Conservation (phyloP, 1,139 yeast genomes). For the Yamadazyma aaseri region DNA sequence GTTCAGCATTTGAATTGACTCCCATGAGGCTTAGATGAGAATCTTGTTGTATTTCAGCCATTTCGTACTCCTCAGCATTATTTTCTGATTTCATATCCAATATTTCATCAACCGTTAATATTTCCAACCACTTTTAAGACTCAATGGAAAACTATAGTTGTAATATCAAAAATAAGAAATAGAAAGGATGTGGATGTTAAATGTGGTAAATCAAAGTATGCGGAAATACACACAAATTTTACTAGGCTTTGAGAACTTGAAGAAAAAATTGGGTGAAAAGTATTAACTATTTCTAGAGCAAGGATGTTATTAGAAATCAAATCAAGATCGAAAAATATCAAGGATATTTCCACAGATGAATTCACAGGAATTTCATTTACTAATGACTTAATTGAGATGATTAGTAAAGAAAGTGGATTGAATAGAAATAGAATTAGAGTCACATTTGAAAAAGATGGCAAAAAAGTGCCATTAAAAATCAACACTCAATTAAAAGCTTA, state of each 20-base stretch:
- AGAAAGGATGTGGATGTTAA: no score
- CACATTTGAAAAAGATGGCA: conserved; percentile 30
- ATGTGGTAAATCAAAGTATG: no score
- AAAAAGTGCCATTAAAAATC: conserved; percentile 33
- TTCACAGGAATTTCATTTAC: conserved; percentile 30
- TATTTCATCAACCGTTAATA: no score
- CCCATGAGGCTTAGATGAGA: no score
- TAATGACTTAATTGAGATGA: conserved; percentile 31
- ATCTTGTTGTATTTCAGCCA: no score
- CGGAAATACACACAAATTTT: no score
- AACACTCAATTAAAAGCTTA: conserved; percentile 31
- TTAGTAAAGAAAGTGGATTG: conserved; percentile 44
- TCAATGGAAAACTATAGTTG: no score
- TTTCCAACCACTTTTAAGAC: no score
- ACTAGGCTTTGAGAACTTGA: no score
- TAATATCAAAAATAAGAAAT: no score
- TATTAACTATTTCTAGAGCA: no score
- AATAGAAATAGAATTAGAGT: conserved; percentile 32
- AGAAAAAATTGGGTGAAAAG: no score
- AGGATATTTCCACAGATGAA: conserved; percentile 36
- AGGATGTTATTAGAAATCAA: conserved; percentile 29
- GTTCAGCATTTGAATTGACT: background rate
- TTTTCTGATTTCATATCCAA: background rate
- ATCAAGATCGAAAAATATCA: conserved; percentile 52
- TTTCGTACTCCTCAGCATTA: conserved; percentile 15